These are phyloP conservation scores for Smallanthus sonchifolius DNA, from an alignment of 129 eudicot species.

Conservation along the genomic window DNA sequence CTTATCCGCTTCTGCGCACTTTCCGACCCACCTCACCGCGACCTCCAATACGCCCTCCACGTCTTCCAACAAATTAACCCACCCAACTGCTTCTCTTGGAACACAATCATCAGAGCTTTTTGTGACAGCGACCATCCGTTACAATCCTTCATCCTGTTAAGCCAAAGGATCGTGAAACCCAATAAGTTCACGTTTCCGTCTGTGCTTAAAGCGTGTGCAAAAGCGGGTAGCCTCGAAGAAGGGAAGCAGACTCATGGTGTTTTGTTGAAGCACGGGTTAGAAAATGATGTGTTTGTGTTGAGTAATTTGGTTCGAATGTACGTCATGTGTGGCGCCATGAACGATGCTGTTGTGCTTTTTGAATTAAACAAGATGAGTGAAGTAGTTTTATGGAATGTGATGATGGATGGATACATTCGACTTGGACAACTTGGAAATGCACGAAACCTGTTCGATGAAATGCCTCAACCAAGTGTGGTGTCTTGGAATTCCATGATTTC, in stretches of 20 bases:
- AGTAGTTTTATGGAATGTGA: conserved; percentile 50
- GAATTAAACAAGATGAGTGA: conserved; percentile 8
- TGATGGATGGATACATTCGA: conserved; percentile 46
- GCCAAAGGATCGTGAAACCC: conserved; percentile 35
- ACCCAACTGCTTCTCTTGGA: conserved; percentile 52
- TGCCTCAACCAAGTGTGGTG: conserved; percentile 48
- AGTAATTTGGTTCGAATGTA: conserved; percentile 50
- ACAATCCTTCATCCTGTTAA: conserved; percentile 25
- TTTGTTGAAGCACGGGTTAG: conserved; percentile 34
- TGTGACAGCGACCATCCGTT: conserved; percentile 25
- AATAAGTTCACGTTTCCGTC: conserved; percentile 52
- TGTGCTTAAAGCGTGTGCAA: conserved; percentile 49
- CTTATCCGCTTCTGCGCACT: conserved; percentile 38
- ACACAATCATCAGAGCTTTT: conserved; percentile 49
- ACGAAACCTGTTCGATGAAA: conserved; percentile 34
- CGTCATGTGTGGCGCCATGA: conserved; percentile 41
- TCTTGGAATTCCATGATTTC: conserved; percentile 56
- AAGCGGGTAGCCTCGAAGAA: conserved; percentile 21
- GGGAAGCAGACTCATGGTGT: conserved; percentile 45
- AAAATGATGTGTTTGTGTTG: conserved; percentile 41
- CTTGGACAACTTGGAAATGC: conserved; percentile 31
- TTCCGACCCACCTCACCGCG: conserved; percentile 17
- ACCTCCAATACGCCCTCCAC: conserved; percentile 32
- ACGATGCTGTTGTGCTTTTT: conserved; percentile 31
- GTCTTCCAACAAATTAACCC: conserved; percentile 38